Base-by-base conservation (phyloP, 192 early-diverging fungal species). In the Entrophospora sp. region DNA sequence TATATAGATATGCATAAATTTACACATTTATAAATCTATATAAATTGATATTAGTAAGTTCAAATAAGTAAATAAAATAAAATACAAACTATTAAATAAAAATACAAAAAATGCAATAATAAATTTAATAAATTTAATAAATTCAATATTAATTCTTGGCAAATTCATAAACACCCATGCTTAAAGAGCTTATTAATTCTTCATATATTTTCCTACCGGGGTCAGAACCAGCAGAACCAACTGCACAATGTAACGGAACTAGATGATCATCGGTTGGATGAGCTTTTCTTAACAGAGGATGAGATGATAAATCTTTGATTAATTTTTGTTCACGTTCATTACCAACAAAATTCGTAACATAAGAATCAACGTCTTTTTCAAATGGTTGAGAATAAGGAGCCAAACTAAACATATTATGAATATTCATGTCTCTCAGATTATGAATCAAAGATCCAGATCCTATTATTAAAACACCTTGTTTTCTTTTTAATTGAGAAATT, bases 241-340 rank as follows among this genome's bases (percentile, higher is more conserved):
- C 63, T 0, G 79, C 87, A 36, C 87, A 77, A 75, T 87, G 84
- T 67, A 86, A 73, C 13, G 87, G 87, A 9, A 89, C 57, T 16
- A 89, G 65, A 67, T 89, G 87, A 30, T 89, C 87, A 20, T 83
- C 67, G 0, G 84, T 81, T 18, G 87, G 87, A 66, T 89, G 87
- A 28, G 79, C 80, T 24, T 73, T 62, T 61, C 75, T 66, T 49
- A 87, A 66, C 7, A 58, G 24, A 9, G 30, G 44, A 28, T 37
- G 28, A 46, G 20, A 24, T 48, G 18, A 46, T 35, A 46, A 31
- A 37, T 61, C 16, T n/a, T n/a, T n/a, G 32, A 22, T 18, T 4
- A 31, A 44, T 48, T 42, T 57, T 57, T 63, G 13, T 9, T 46
- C 20, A 5, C 28, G 38, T 55, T 37, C 27, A 30, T 65, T 66